phyloP scores from a whole-genome alignment of 441 rosid species.

The Cnidoscolus chayamansa region DNA sequence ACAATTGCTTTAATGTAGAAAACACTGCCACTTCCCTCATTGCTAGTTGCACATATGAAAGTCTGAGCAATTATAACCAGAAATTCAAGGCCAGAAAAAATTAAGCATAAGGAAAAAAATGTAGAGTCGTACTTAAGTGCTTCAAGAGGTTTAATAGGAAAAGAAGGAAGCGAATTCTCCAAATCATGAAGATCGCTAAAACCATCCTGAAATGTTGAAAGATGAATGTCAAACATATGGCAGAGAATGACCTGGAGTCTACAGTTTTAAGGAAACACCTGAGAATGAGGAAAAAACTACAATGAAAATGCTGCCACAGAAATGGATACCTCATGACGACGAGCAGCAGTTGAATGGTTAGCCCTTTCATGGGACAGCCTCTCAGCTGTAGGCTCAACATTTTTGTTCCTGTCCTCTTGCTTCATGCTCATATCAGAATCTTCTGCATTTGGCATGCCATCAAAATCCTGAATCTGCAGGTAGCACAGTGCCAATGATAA shows the following conservation, averaged over 20 bases:
- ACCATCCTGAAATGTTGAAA: conserved; percentile 57
- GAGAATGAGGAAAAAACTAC: conserved; percentile 8
- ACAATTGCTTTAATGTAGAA: background rate
- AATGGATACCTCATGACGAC: conserved; percentile 53
- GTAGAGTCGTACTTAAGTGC: conserved; percentile 62
- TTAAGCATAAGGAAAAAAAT: background rate
- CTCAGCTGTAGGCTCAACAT: conserved; percentile 37
- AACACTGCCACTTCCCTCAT: background rate
- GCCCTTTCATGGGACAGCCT: conserved; percentile 42
- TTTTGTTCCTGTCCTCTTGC: conserved; percentile 40
- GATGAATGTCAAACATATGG: conserved; percentile 21
- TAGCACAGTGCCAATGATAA: conserved; percentile 21
- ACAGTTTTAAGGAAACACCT: background rate
- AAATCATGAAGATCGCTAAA: conserved; percentile 61
- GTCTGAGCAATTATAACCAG: conserved; percentile 2
- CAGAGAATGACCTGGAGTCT: conserved; percentile 13
- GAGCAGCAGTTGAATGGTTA: conserved; percentile 47
- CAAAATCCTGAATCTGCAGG: conserved; percentile 71
- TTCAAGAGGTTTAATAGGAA: conserved; percentile 84
- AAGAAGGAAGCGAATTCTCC: conserved; percentile 70
- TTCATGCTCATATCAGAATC: conserved; percentile 45
- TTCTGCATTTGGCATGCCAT: conserved; percentile 49
- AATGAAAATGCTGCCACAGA: conserved; percentile 21
- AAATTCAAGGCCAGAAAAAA: background rate
- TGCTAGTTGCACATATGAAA: background rate